Base-by-base conservation (phyloP, 2,329 filamentous ascomycete species). In the Teratosphaeria gauchensis region DNA sequence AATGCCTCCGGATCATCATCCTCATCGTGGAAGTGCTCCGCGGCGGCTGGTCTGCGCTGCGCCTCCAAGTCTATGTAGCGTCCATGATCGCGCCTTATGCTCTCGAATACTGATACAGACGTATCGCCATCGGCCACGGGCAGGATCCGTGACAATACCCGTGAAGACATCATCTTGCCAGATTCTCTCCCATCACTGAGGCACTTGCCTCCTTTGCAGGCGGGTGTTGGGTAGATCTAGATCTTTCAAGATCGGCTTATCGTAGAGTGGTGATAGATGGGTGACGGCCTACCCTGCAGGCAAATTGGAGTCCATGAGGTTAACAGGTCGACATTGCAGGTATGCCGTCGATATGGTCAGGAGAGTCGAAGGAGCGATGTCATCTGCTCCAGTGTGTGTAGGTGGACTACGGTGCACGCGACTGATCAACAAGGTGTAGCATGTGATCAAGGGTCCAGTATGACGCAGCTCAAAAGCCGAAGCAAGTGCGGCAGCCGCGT, bases 1-100 rank as follows among this genome's bases (percentile, higher is more conserved):
- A 82, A 75, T 55, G 81, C 77, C 59, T 84, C 80, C 30, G 84
- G 76, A 65, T 84, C 77, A 62, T 80, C 78, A 62, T 84, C 80
- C 42, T 80, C 76, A 58, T 83, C 80, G 62, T 80, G 79, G 64
- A 81, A 84, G 46, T 74, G 74, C 52, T 76, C 77, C 52, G 73
- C 74, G 35, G 60, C 59, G 76, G 75, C 65, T 77, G 76, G 55
- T 74, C 61, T 69, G 77, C 77, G 21, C 73, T 79, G 59, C 63
- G 70, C 62, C 75, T 78, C 60, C 72, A 79, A 35, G 68, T 75
- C 62, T 73, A n/a, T 24, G 38, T 61, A 61, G 48, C 64, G 60
- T 35, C 60, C 73, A 58, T 77, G 74, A 63, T 80, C 72, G 62
- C 77, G 71, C 33, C 75, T 73, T 55, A 78, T 74, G 60, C 73